Percentiles rank a stretch among this genome's conserved stretches.
Conservation (phyloP, 2,329 filamentous ascomycete genomes). For the Colletotrichum zoysiae region DNA sequence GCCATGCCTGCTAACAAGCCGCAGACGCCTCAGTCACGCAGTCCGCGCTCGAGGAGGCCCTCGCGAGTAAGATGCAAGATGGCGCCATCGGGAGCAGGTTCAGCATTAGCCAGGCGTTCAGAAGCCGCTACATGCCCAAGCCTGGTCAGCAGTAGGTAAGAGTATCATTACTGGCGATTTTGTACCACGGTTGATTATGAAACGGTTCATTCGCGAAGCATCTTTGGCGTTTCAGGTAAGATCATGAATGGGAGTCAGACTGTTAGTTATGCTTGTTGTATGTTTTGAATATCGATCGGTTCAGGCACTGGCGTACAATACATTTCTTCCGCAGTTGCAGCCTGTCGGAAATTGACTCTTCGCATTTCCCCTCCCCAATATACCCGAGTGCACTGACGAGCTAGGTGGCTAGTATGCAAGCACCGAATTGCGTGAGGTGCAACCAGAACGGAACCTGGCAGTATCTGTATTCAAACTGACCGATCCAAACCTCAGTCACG, state of each 20-base stretch:
- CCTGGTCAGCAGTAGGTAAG: constrained; percentile 37
- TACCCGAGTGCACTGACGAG: neutral
- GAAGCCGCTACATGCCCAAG: constrained; percentile 69
- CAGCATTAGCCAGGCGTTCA: constrained; percentile 76
- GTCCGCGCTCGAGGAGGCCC: constrained; percentile 82
- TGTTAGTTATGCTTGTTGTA: neutral
- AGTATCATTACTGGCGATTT: constrained; percentile 12
- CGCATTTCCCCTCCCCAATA: neutral
- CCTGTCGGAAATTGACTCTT: neutral
- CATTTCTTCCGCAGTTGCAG: neutral
- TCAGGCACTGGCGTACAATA: constrained; percentile 17
- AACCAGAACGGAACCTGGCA: neutral
- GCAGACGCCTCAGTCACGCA: constrained; percentile 84
- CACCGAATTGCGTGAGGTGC: no score
- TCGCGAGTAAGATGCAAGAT: constrained; percentile 78
- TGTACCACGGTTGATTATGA: constrained; percentile 15
- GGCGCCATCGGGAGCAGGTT: constrained; percentile 71
- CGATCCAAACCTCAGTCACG: neutral
- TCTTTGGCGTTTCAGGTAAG: constrained; percentile 40
- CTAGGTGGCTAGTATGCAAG: neutral
- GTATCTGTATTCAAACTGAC: neutral
- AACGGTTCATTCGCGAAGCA: constrained; percentile 23
- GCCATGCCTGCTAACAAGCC: constrained; percentile 10
- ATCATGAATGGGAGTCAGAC: constrained; percentile 28
- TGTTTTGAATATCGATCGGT: neutral